Evolutionary conservation across 768 basidiomycete species (phyloP).

Genomic region (Xerocomellus intermedius): DNA sequence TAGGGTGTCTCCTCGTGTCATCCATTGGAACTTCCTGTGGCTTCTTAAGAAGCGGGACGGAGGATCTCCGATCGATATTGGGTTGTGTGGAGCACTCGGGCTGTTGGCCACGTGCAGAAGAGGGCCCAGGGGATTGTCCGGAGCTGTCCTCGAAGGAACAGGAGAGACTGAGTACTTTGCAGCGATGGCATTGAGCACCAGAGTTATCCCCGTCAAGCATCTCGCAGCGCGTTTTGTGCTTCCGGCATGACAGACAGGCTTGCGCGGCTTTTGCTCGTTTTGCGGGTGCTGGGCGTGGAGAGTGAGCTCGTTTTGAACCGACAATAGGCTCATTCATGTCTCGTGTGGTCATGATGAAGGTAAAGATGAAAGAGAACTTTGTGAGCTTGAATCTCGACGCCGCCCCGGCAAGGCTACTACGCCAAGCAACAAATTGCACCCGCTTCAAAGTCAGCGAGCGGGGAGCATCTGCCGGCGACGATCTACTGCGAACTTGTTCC

Average conservation of each 20-base stretch:
- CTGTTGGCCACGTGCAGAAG: constrained; percentile 20
- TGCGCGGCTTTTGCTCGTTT: constrained; percentile 45
- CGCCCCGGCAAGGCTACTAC: constrained; percentile 10
- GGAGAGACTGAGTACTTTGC: constrained; percentile 44
- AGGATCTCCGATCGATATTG: constrained; percentile 25
- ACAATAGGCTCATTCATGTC: constrained; percentile 20
- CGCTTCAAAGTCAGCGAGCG: constrained; percentile 30
- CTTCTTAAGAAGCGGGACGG: constrained; percentile 21
- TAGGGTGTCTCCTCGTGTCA: constrained; percentile 19
- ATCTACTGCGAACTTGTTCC: background rate
- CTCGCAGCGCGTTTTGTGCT: constrained; percentile 51
- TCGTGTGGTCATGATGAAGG: constrained; percentile 16
- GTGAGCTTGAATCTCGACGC: constrained; percentile 4
- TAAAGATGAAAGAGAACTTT: constrained; percentile 1
- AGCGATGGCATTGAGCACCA: constrained; percentile 45
- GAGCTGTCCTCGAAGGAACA: constrained; percentile 45
- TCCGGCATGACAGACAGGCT: constrained; percentile 46
- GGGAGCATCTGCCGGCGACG: background rate
- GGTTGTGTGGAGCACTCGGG: constrained; percentile 21
- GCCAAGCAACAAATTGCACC: constrained; percentile 11
- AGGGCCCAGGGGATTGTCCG: constrained; percentile 12
- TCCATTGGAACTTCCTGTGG: constrained; percentile 21
- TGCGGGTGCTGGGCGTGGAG: constrained; percentile 29
- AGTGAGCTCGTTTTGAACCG: constrained; percentile 32
- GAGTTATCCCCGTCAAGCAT: constrained; percentile 41